A percentile compares a stretch with the other conserved stretches of the same genome.
These are phyloP conservation scores for Pseudomonodictys pantanalensis DNA, from an alignment of 495 filamentous ascomycete genomes.

Conservation along the genomic window DNA sequence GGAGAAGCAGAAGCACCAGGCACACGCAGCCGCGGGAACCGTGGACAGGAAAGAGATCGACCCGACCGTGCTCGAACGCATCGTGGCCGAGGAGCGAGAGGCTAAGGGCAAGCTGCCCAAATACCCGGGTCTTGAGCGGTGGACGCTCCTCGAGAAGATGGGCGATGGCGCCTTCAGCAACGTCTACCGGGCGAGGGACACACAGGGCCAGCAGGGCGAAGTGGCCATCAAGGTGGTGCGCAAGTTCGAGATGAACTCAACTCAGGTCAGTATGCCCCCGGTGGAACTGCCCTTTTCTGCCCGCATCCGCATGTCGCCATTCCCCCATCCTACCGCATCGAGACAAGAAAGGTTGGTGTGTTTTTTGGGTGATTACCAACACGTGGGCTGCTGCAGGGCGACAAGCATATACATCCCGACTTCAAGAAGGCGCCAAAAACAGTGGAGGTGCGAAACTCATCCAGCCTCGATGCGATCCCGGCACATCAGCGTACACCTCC, in stretches of 20 bases:
- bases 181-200: slow-evolving; percentile 85
- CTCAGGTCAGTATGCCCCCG: slow-evolving; percentile 70
- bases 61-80: slow-evolving; percentile 67
- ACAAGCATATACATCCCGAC: slow-evolving; percentile 85
- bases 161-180: slow-evolving; percentile 99
- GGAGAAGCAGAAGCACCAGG: slow-evolving; percentile 46
- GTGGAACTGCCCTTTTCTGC: slow-evolving; percentile 21
- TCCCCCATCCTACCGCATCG: slow-evolving; percentile 39
- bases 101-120: slow-evolving; percentile 79
- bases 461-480: slow-evolving; percentile 34
- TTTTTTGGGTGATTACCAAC: slow-evolving; percentile 43
- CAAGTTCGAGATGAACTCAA: slow-evolving; percentile 97
- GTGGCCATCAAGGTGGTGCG: slow-evolving; percentile 98
- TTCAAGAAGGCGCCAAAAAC: slow-evolving; percentile 91
- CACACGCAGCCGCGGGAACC: slow-evolving; percentile 37
- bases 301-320: slow-evolving; percentile 28
- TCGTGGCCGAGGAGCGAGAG: slow-evolving; percentile 87
- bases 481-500: background rate
- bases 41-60: slow-evolving; percentile 57
- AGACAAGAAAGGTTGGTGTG: slow-evolving; percentile 36
- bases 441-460: slow-evolving; percentile 84
- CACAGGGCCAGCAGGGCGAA: slow-evolving; percentile 63
- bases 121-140: slow-evolving; percentile 90
- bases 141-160: slow-evolving; percentile 93
- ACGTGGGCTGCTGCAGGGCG: slow-evolving; percentile 58